phyloP scores from a whole-genome alignment of 164 flowering plant species.

The Houttuynia cordata region DNA sequence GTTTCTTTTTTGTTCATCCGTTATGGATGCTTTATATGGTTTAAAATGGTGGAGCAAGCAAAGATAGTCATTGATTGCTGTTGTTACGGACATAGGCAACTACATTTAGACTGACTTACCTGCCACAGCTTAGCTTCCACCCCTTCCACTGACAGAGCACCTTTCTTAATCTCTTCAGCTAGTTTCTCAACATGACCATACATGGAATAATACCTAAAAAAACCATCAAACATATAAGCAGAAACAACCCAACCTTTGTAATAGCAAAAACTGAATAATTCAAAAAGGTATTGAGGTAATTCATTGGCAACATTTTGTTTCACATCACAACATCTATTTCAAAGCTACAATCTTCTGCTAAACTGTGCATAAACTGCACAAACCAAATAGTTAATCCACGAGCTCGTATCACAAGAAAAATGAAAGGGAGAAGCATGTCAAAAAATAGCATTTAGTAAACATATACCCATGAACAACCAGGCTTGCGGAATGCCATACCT shows the following conservation, averaged over 20 bases:
- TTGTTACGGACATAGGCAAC: too few relatives aligned
- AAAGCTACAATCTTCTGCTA: neutral
- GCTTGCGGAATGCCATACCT: neutral
- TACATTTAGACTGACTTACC: slow-evolving; percentile 23
- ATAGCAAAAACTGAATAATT: too few relatives aligned
- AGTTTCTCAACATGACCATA: slow-evolving; percentile 81
- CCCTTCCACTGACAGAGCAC: slow-evolving; percentile 78
- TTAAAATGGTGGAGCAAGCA: too few relatives aligned
- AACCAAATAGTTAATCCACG: neutral
- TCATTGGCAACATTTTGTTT: too few relatives aligned
- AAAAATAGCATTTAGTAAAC: neutral
- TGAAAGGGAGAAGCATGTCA: neutral
- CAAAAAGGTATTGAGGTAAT: too few relatives aligned
- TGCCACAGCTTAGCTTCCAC: slow-evolving; percentile 76
- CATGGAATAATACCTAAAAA: slow-evolving; percentile 68
- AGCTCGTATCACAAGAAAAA: neutral
- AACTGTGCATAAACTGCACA: neutral
- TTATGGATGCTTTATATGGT: too few relatives aligned
- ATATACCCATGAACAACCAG: neutral
- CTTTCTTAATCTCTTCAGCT: slow-evolving; percentile 71
- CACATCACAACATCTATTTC: too few relatives aligned
- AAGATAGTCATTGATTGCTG: too few relatives aligned
- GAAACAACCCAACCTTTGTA: too few relatives aligned
- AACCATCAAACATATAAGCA: too few relatives aligned
- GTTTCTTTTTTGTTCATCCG: too few relatives aligned